Evolutionary conservation across 192 early-diverging fungal genomes (phyloP).

Genomic region (Coemansia nantahalensis): DNA sequence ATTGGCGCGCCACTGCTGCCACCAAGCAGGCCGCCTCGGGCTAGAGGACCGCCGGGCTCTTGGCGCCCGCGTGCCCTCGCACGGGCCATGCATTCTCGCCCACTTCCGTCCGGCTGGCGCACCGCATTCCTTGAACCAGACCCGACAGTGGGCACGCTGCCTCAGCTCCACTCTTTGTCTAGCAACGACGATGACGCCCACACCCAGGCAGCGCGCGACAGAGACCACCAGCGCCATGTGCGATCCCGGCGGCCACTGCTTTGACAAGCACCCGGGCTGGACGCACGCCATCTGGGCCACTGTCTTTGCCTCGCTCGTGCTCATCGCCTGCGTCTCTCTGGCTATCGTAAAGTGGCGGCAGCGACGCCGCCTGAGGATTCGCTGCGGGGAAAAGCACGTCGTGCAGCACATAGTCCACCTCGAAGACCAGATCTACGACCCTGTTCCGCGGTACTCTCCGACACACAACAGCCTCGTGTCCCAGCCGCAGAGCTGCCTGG

Average conservation of each 20-base stretch:
- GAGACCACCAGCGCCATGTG: no score
- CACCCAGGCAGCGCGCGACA: no score
- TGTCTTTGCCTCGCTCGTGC: neutral
- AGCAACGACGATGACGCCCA: neutral
- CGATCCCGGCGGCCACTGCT: no score
- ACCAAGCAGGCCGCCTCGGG: no score
- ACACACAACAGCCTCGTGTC: constrained; percentile 2
- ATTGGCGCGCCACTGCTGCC: no score
- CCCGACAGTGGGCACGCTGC: no score
- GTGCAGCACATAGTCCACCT: neutral
- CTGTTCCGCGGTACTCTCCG: constrained; percentile 32
- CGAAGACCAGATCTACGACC: constrained; percentile 16
- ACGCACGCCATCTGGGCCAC: constrained; percentile 1
- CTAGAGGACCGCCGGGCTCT: no score
- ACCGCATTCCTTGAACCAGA: no score
- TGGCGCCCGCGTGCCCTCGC: no score
- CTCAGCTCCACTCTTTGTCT: neutral
- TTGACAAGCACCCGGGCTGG: no score
- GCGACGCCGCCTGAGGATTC: neutral
- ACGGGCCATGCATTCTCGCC: neutral
- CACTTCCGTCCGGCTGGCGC: no score
- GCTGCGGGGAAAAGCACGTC: neutral
- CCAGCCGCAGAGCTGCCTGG: neutral
- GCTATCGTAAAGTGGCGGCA: neutral
- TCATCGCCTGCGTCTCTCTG: neutral